phyloP scores from a whole-genome alignment of 176 grass and related monocot genomes.

The Aechmea fasciata region DNA sequence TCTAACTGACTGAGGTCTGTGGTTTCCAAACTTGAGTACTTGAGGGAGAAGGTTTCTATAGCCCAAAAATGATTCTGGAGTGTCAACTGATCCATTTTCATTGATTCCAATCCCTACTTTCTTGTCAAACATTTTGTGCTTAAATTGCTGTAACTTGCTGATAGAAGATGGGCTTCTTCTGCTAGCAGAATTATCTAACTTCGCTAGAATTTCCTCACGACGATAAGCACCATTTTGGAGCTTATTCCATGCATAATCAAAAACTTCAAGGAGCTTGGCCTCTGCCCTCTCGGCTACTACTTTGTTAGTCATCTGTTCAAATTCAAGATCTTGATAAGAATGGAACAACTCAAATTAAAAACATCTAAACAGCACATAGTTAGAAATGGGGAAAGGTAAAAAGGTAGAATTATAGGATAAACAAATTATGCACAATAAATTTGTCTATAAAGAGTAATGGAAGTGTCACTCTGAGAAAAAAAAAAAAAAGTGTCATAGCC shows the following conservation, averaged over 20 bases:
- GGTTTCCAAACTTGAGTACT: conserved; percentile 42
- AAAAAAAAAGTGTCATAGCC: too few species aligned
- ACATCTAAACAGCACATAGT: background rate
- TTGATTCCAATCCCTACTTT: conserved; percentile 62
- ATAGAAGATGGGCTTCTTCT: conserved; percentile 27
- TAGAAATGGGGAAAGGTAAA: background rate
- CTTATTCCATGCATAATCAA: conserved; percentile 98
- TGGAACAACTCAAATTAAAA: background rate
- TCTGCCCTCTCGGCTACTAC: conserved; percentile 66
- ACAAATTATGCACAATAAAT: too few species aligned
- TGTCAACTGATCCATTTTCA: conserved; percentile 25
- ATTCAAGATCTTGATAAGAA: background rate
- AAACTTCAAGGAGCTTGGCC: conserved; percentile 52
- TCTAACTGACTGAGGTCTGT: conserved; percentile 43
- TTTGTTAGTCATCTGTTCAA: conserved; percentile 56
- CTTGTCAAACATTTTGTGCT: conserved; percentile 35
- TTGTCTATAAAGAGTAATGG: too few species aligned
- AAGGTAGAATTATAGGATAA: background rate
- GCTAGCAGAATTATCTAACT: conserved; percentile 34
- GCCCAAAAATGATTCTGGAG: conserved; percentile 12
- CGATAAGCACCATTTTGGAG: conserved; percentile 63
- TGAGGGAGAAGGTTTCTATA: conserved; percentile 45
- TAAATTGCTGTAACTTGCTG: conserved; percentile 34
- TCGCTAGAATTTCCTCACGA: conserved; percentile 61
- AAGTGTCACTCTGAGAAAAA: too few species aligned